A percentile compares a stretch with the other conserved stretches of the same genome.
These are phyloP conservation scores for Zygosaccharomyces rouxii DNA, from an alignment of 805 yeast genomes.

Conservation along the genomic window DNA sequence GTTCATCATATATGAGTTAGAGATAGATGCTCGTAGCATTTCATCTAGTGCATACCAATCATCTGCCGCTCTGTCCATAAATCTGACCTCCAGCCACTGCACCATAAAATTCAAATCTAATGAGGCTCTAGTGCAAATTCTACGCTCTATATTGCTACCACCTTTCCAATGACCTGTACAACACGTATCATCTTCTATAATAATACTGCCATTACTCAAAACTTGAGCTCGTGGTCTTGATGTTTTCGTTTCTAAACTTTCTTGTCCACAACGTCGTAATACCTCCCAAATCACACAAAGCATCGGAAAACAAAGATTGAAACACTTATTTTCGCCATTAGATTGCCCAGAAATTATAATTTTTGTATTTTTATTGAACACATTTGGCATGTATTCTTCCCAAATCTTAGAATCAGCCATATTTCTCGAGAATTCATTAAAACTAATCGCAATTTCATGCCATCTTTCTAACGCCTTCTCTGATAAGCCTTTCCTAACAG, in stretches of 20 bases:
- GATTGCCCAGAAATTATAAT: constrained; percentile 45
- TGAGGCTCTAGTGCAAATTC: constrained; percentile 57
- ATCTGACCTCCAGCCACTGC: constrained; percentile 66
- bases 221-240: constrained; percentile 48
- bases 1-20: constrained; percentile 17
- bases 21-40: constrained; percentile 33
- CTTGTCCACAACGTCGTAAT: constrained; percentile 48
- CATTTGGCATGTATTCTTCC: constrained; percentile 46
- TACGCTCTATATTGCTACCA: constrained; percentile 62
- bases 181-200: constrained; percentile 49
- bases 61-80: constrained; percentile 44
- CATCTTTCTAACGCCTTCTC: constrained; percentile 49
- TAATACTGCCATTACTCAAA: constrained; percentile 49
- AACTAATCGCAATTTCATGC: constrained; percentile 46
- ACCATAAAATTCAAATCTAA: constrained; percentile 60
- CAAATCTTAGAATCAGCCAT: constrained; percentile 46
- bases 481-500: constrained; percentile 39
- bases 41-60: constrained; percentile 45
- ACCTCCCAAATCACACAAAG: constrained; percentile 54
- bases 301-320: constrained; percentile 59
- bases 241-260: constrained; percentile 48
- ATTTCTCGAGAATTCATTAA: constrained; percentile 42
- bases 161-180: constrained; percentile 55
- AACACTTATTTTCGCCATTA: constrained; percentile 48
- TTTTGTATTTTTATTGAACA: constrained; percentile 49